Conservation (phyloP, 2,329 filamentous ascomycete genomes). For the Aspergillus sp. region DNA sequence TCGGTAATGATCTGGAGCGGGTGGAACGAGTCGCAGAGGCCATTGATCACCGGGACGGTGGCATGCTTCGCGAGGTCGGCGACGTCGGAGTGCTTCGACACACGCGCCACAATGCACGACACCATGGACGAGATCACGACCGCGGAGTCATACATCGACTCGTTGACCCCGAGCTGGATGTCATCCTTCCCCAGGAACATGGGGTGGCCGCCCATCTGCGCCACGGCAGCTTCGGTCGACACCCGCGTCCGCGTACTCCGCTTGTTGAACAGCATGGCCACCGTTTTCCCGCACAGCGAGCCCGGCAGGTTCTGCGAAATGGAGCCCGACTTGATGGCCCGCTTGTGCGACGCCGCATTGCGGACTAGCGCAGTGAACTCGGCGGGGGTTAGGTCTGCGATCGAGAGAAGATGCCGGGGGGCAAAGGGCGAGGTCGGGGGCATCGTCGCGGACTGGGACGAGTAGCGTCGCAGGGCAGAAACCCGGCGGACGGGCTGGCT, state of each 20-base stretch:
- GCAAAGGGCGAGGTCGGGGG: conserved; percentile 47
- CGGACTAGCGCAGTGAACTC: conserved; percentile 76
- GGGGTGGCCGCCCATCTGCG: conserved; percentile 79
- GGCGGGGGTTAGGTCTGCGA: conserved; percentile 68
- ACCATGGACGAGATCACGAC: conserved; percentile 92
- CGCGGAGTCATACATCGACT: conserved; percentile 86
- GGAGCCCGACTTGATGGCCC: conserved; percentile 61
- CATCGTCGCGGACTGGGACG: conserved; percentile 22
- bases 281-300: conserved; percentile 62
- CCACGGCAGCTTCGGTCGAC: conserved; percentile 83
- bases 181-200: conserved; percentile 97
- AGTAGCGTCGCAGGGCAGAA: conserved; percentile 25
- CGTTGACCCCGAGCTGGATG: conserved; percentile 90
- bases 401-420: conserved; percentile 84
- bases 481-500: conserved; percentile 4
- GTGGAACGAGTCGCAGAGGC: conserved; percentile 82
- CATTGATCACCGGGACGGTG: conserved; percentile 74
- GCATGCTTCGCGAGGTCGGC: conserved; percentile 61
- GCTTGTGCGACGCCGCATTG: conserved; percentile 71
- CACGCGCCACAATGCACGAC: conserved; percentile 70
- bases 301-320: conserved; percentile 51
- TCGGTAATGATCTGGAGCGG: conserved; percentile 92
- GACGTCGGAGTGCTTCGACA: conserved; percentile 68
- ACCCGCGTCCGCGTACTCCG: conserved; percentile 87
- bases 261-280: conserved; percentile 97